Evolutionary conservation across 2,329 filamentous ascomycete species (phyloP).

Genomic region (Aspergillus piperis): DNA sequence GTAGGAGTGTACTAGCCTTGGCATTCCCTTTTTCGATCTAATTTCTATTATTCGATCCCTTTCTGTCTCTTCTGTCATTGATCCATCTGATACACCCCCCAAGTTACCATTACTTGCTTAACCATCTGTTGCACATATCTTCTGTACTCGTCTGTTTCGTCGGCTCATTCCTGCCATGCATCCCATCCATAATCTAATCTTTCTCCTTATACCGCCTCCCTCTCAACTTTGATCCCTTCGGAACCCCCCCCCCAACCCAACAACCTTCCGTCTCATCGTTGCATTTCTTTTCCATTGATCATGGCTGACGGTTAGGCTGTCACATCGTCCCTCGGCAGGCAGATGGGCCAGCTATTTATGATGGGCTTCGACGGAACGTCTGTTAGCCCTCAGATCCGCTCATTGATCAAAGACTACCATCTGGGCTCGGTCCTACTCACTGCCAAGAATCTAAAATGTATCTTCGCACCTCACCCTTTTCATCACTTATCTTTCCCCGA

Average conservation of each 20-base stretch:
- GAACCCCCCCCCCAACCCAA: no score
- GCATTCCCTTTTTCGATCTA: slow-evolving; percentile 8
- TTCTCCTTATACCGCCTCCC: not conserved
- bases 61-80: not conserved
- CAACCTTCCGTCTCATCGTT: not conserved
- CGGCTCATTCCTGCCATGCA: not conserved
- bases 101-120: not conserved
- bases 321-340: slow-evolving; percentile 68
- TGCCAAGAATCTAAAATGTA: slow-evolving; percentile 68
- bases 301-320: slow-evolving; percentile 53
- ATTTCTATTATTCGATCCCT: not conserved
- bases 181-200: not conserved
- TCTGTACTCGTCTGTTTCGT: not conserved
- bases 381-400: slow-evolving; percentile 63
- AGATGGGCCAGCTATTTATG: slow-evolving; percentile 63
- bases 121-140: not conserved
- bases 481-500: not conserved
- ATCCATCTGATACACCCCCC: not conserved
- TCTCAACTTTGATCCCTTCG: not conserved
- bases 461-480: slow-evolving; percentile 19
- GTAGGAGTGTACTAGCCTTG: slow-evolving; percentile 31
- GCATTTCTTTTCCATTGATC: slow-evolving; percentile 12
- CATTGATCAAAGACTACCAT: slow-evolving; percentile 68
- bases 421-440: slow-evolving; percentile 77
- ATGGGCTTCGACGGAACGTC: slow-evolving; percentile 68